Conservation (phyloP, 768 basidiomycete genomes). For the Tricholoma furcatifolium region DNA sequence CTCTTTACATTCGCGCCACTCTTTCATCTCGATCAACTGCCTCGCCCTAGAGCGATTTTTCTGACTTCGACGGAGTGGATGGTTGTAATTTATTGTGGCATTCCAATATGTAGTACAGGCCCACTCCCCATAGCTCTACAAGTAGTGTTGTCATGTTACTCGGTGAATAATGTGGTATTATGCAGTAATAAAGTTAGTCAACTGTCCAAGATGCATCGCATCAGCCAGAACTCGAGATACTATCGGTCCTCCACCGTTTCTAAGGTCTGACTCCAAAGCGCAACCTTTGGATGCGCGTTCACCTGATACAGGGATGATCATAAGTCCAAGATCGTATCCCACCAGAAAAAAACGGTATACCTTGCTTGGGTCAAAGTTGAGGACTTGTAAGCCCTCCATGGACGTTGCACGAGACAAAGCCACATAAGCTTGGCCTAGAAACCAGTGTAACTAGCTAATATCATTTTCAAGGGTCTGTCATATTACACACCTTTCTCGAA, state of each 20-base stretch:
- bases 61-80: no score
- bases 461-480: background rate
- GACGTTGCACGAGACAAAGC: constrained; percentile 87
- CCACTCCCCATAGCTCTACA: no score
- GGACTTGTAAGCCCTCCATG: constrained; percentile 80
- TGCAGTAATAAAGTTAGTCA: no score
- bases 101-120: no score
- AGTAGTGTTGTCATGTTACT: no score
- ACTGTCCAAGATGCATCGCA: no score
- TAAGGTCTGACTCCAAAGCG: constrained; percentile 69
- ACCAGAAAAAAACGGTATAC: constrained; percentile 33
- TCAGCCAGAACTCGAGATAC: background rate
- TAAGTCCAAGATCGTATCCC: background rate
- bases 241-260: constrained; percentile 40
- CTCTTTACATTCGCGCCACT: no score
- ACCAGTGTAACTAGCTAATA: background rate
- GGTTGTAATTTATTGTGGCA: no score
- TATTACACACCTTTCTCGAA: constrained; percentile 83
- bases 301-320: constrained; percentile 41
- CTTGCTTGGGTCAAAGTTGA: constrained; percentile 75
- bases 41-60: no score
- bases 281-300: constrained; percentile 69
- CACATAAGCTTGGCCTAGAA: constrained; percentile 84
- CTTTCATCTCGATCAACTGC: no score
- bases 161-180: no score